Base-by-base conservation (phyloP, 306 rosid species). In the Lathyrus tuberosus region DNA sequence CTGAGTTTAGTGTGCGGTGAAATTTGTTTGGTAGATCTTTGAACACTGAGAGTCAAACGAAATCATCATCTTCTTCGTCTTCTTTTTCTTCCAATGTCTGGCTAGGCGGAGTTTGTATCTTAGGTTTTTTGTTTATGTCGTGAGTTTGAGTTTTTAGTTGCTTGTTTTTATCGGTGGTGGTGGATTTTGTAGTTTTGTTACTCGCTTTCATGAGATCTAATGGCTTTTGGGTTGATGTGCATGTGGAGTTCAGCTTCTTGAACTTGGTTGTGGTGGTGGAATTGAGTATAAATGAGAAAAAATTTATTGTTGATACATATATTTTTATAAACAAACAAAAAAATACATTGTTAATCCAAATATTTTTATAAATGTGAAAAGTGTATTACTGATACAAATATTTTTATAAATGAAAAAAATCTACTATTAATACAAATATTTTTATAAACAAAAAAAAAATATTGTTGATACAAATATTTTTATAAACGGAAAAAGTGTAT, bases 1-100 rank as follows among this genome's bases (percentile, higher is more conserved):
- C 97, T 24, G 98, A 97, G 69, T 90, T 52, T 0, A 93, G 76
- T 6, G 85, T 74, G 7, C 65, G 47, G 35, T 90, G 98, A 49
- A 93, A 85, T 31, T 43, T 86, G 41, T 46, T 62, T 5, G 97
- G 87, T 10, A 93, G 78, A 78, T 86, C 96, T 30, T 65, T 58
- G 67, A 90, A 66, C 7, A 80, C 94, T 1, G 96, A 84, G 3
- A 84, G 86, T 1, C 94, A 85, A 5, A 82, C 88, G 1, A 90
- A 80, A 70, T 88, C 93, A 2, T 62, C 70, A 3, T 82, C 91
- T 0, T 83, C 89, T 0, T 87, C 83, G 10, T 74, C 78, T 0
- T 82, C 88, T 1, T 87, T 77, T 44, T 71, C 72, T 5, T 61
- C 54, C 3, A 49, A 3, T 0, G 79, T 43, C 87, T 86, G 77